Percentiles rank a stretch among this genome's conserved stretches.
Evolutionary conservation across 176 grass and related monocot genomes (phyloP).

Genomic region (Guadua angustifolia): DNA sequence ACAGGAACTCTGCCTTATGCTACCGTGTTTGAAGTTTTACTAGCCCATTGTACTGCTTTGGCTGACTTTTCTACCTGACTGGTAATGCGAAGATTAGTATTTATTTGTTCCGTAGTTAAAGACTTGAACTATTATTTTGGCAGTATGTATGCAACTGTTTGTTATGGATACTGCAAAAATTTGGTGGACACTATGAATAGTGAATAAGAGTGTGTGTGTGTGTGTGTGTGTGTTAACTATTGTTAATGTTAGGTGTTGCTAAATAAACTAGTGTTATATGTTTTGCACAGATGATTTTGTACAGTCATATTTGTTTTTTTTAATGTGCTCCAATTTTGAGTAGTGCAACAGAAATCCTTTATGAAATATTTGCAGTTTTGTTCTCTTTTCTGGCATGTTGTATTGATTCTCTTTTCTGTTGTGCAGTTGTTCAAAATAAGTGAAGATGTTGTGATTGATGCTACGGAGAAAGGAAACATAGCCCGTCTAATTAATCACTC

Average conservation of each 20-base stretch:
- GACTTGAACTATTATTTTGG: no score
- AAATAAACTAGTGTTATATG: no score
- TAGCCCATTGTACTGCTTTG: background rate
- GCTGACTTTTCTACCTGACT: background rate
- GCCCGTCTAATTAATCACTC: slow-evolving; percentile 91
- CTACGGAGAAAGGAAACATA: slow-evolving; percentile 87
- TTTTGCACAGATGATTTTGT: background rate
- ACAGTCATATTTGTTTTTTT: background rate
- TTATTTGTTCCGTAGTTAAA: no score
- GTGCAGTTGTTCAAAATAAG: slow-evolving; percentile 89
- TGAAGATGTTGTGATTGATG: slow-evolving; percentile 92
- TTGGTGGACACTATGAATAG: no score
- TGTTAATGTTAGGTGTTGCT: no score
- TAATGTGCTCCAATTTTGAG: background rate
- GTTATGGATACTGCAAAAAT: background rate
- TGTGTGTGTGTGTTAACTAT: no score
- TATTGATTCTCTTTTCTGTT: slow-evolving; percentile 27
- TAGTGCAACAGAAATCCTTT: background rate
- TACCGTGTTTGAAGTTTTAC: slow-evolving; percentile 2
- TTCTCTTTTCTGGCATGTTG: background rate
- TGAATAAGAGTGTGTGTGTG: no score
- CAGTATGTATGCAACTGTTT: background rate
- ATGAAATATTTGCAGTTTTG: background rate
- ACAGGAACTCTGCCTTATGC: background rate
- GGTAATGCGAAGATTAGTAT: no score